These are phyloP conservation scores for Begonia masoniana DNA, from an alignment of 306 rosid genomes.

Conservation along the genomic window DNA sequence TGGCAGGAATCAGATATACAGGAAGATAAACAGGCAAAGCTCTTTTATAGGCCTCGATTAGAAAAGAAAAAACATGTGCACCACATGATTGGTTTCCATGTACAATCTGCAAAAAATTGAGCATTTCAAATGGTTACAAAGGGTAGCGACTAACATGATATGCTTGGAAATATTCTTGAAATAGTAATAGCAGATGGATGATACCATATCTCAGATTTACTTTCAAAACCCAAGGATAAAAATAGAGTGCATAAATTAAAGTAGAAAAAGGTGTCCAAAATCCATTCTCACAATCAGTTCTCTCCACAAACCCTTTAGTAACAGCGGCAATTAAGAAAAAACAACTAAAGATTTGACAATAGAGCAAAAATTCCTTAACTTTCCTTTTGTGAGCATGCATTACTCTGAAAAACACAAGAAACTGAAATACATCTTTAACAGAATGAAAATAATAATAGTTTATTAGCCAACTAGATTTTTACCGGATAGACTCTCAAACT, in stretches of 20 bases:
- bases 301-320: too few species aligned
- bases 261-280: not conserved
- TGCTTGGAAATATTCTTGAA: not conserved
- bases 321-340: too few species aligned
- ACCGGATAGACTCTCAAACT: too few species aligned
- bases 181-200: not conserved
- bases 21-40: conserved; percentile 94
- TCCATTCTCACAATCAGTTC: too few species aligned
- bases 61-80: conserved; percentile 59
- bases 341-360: too few species aligned
- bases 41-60: conserved; percentile 77
- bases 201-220: conserved; percentile 2
- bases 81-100: conserved; percentile 80
- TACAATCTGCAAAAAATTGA: conserved; percentile 52
- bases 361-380: too few species aligned
- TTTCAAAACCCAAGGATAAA: not conserved
- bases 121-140: not conserved
- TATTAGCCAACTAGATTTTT: too few species aligned
- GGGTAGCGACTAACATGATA: too few species aligned
- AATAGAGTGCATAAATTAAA: not conserved
- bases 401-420: too few species aligned
- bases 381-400: too few species aligned
- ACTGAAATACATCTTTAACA: too few species aligned
- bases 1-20: conserved; percentile 86
- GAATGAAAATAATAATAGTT: too few species aligned